These are phyloP conservation scores for Cubamyces sp. DNA, from an alignment of 768 basidiomycete species.

Conservation along the genomic window DNA sequence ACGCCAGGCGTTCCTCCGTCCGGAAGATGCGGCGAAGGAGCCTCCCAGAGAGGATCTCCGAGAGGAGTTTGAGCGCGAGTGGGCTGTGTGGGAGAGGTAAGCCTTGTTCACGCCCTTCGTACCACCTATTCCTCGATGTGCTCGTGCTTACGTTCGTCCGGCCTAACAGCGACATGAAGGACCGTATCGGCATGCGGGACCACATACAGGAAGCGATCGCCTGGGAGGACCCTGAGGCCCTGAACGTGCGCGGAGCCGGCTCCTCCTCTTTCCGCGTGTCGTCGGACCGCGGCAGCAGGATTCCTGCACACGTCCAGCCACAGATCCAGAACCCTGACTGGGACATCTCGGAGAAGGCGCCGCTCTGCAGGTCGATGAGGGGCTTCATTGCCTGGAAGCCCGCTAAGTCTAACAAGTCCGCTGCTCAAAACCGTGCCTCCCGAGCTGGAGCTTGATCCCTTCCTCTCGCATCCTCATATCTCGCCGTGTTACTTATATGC, in stretches of 20 bases:
- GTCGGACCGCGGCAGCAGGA: not conserved
- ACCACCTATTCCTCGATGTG: slow-evolving; percentile 11
- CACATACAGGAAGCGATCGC: slow-evolving; percentile 48
- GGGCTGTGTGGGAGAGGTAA: slow-evolving; percentile 74
- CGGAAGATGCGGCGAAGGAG: slow-evolving; percentile 20
- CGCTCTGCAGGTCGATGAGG: slow-evolving; percentile 42
- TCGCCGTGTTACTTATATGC: too few relatives aligned
- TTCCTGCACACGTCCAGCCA: not conserved
- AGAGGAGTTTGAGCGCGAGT: slow-evolving; percentile 67
- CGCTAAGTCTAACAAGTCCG: too few relatives aligned
- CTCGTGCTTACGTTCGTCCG: not conserved
- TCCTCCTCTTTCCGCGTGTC: not conserved
- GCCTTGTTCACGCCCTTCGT: slow-evolving; percentile 30
- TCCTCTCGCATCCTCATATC: too few relatives aligned
- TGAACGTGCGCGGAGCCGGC: not conserved
- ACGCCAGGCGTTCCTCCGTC: slow-evolving; percentile 19
- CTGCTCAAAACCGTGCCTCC: too few relatives aligned
- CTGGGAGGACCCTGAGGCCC: slow-evolving; percentile 53
- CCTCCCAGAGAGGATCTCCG: slow-evolving; percentile 34
- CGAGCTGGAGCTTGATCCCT: too few relatives aligned
- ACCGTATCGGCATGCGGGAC: slow-evolving; percentile 65
- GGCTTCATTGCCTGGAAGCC: slow-evolving; percentile 58
- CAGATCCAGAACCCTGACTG: slow-evolving; percentile 24
- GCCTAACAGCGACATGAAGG: slow-evolving; percentile 67
- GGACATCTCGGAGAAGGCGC: slow-evolving; percentile 27